Percentiles rank a stretch among this genome's conserved stretches.
phyloP scores from a whole-genome alignment of 495 filamentous ascomycete genomes.

The Penicillium longicatenatum region DNA sequence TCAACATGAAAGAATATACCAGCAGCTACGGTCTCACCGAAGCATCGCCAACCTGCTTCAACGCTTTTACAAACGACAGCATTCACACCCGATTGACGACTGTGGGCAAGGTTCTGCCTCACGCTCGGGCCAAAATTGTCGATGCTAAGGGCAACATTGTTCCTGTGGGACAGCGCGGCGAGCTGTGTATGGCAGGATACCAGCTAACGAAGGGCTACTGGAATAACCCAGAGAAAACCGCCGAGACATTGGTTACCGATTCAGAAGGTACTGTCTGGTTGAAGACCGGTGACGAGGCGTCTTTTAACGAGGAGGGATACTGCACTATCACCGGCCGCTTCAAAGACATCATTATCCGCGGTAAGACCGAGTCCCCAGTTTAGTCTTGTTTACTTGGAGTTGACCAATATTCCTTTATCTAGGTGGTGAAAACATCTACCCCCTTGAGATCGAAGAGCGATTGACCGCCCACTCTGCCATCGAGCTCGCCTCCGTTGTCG shows the following conservation, averaged over 20 bases:
- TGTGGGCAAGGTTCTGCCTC: constrained; percentile 67
- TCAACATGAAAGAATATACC: constrained; percentile 70
- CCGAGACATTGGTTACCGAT: constrained; percentile 61
- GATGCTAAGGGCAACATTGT: constrained; percentile 59
- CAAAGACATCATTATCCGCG: constrained; percentile 86
- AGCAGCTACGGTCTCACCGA: constrained; percentile 74
- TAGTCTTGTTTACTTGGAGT: neutral
- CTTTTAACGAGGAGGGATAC: constrained; percentile 64
- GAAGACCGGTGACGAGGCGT: constrained; percentile 69
- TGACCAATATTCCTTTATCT: neutral
- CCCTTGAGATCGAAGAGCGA: constrained; percentile 72
- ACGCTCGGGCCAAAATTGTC: constrained; percentile 68
- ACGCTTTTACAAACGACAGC: constrained; percentile 65
- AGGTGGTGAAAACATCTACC: constrained; percentile 80
- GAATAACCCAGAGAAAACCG: constrained; percentile 69
- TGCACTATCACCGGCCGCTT: constrained; percentile 70
- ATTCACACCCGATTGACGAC: constrained; percentile 60
- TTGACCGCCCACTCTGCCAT: constrained; percentile 59
- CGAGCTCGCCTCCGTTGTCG: constrained; percentile 60
- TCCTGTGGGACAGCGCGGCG: constrained; percentile 59
- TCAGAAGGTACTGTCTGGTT: constrained; percentile 62
- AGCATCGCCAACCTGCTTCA: constrained; percentile 71
- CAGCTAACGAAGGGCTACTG: constrained; percentile 70
- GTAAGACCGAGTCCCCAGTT: constrained; percentile 22
- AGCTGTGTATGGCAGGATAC: constrained; percentile 70